Conservation (phyloP, 2,329 filamentous ascomycete genomes). For the Cordyceps farinosa region DNA sequence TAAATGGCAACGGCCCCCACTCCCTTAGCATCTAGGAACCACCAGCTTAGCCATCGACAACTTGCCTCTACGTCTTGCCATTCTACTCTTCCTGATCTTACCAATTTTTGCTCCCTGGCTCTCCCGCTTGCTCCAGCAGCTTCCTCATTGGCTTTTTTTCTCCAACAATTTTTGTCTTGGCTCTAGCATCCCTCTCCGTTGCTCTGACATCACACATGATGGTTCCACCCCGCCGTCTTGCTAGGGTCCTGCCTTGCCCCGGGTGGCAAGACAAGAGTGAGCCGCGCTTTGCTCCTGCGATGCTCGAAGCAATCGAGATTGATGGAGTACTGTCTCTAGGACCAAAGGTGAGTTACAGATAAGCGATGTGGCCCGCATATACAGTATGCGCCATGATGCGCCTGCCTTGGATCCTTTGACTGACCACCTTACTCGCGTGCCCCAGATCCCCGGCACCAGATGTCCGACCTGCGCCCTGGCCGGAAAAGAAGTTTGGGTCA, state of each 20-base stretch:
- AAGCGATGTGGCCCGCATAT: background rate
- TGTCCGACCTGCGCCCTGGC: constrained; percentile 49
- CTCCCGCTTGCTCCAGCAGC: background rate
- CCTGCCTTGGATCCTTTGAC: background rate
- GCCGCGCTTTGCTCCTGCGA: background rate
- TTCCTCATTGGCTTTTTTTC: background rate
- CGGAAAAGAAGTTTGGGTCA: constrained; percentile 54
- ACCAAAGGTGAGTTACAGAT: constrained; percentile 10
- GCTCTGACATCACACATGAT: constrained; percentile 8
- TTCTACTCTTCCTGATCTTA: background rate
- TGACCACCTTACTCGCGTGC: background rate
- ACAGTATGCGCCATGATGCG: constrained; percentile 8
- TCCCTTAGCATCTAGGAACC: constrained; percentile 12
- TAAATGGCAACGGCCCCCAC: constrained; percentile 34
- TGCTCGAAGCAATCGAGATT: background rate
- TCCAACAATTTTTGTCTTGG: background rate
- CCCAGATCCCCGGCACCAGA: constrained; percentile 46
- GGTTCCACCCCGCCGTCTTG: constrained; percentile 13
- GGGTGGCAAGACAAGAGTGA: background rate
- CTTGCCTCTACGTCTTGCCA: background rate
- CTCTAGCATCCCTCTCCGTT: background rate
- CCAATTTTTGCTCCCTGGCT: background rate
- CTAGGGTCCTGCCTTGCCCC: background rate
- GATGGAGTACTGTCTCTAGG: constrained; percentile 14
- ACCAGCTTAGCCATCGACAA: constrained; percentile 8